A percentile compares a stretch with the other conserved stretches of the same genome.
Evolutionary conservation across 1,284 basidiomycete species (phyloP).

Genomic region (Pseudozyma hubeiensis): DNA sequence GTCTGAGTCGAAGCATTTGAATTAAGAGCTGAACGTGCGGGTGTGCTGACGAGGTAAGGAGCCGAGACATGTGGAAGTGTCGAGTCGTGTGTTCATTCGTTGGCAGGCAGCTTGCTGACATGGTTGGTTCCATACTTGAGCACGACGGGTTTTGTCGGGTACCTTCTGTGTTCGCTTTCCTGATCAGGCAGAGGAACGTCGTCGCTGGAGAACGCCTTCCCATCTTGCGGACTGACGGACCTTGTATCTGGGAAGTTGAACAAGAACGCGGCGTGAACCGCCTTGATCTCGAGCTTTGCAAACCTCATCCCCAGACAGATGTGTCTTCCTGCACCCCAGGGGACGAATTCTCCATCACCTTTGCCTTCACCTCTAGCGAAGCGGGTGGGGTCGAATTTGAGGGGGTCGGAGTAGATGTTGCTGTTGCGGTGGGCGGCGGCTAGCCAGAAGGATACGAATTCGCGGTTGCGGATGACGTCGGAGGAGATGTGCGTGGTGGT

Average conservation of each 20-base stretch:
- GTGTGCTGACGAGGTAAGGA: not conserved
- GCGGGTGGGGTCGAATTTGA: conserved; percentile 45
- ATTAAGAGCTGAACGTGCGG: too few relatives aligned
- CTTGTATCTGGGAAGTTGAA: conserved; percentile 24
- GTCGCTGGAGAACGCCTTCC: conserved; percentile 3
- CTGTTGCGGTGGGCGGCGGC: conserved; percentile 39
- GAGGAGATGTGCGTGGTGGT: conserved; percentile 14
- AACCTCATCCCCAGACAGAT: conserved; percentile 52
- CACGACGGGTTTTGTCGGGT: conserved; percentile 30
- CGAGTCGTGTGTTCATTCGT: not conserved
- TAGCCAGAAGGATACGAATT: conserved; percentile 49
- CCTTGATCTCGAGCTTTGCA: conserved; percentile 49
- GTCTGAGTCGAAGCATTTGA: too few relatives aligned
- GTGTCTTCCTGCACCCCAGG: conserved; percentile 52
- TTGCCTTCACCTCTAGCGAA: conserved; percentile 44
- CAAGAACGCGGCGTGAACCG: conserved; percentile 38
- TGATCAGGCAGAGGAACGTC: conserved; percentile 35
- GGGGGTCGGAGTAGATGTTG: conserved; percentile 43
- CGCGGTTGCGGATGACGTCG: conserved; percentile 27
- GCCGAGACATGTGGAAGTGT: not conserved
- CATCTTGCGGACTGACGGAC: conserved; percentile 16
- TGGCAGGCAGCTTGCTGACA: not conserved
- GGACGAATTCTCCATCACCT: conserved; percentile 45
- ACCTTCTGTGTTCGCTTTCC: conserved; percentile 48
- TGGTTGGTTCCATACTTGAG: conserved; percentile 25